Conservation (phyloP, 108 stramenopile genomes). For the Cylindrotheca closterium region DNA sequence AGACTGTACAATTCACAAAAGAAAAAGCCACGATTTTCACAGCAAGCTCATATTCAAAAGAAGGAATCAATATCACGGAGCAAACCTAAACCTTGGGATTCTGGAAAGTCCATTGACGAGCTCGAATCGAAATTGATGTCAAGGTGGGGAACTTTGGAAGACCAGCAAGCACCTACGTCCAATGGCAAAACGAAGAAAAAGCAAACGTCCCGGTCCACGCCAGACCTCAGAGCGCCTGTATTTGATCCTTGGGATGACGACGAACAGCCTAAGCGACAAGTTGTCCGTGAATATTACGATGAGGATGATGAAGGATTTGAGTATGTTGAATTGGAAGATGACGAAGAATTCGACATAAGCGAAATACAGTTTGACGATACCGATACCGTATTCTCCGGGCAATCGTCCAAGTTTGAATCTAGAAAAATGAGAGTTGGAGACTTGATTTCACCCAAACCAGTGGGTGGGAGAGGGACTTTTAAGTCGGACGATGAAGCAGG, state of each 20-base stretch:
- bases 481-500: conserved; percentile 22
- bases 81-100: conserved; percentile 15
- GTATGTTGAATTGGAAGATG: conserved; percentile 25
- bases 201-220: conserved; percentile 1
- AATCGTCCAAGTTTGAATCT: conserved; percentile 26
- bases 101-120: conserved; percentile 74
- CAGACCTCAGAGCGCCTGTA: conserved; percentile 14
- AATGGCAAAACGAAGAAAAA: conserved; percentile 4
- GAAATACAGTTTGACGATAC: neutral
- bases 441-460: conserved; percentile 60
- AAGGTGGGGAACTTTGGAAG: conserved; percentile 60
- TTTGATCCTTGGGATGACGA: conserved; percentile 25
- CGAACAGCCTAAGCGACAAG: conserved; percentile 2
- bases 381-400: neutral
- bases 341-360: conserved; percentile 23
- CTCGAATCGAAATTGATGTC: conserved; percentile 61
- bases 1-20: conserved; percentile 8
- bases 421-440: conserved; percentile 35
- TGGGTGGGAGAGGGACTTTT: conserved; percentile 45
- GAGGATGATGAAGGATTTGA: conserved; percentile 45
- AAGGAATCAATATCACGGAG: conserved; percentile 7
- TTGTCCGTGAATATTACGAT: conserved; percentile 31
- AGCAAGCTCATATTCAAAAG: conserved; percentile 4
- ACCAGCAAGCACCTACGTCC: neutral
- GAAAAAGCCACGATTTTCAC: conserved; percentile 26